A percentile compares a stretch with the other conserved stretches of the same genome.
These are phyloP conservation scores for Aegilops tauschii DNA, from an alignment of 176 grass and related monocot species.

Conservation along the genomic window DNA sequence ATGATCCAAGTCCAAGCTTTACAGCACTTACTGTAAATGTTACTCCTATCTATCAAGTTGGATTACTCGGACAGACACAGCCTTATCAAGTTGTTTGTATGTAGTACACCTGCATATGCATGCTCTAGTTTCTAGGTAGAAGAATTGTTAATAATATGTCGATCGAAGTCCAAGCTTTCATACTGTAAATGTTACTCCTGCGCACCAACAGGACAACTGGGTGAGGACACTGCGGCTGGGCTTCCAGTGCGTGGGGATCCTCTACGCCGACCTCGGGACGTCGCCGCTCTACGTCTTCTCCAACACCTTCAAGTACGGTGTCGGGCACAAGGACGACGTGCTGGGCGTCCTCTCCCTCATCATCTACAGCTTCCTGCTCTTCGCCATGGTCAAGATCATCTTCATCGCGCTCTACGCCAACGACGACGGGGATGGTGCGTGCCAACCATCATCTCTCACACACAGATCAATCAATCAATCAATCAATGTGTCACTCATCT, in stretches of 20 bases:
- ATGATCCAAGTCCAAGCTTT: not conserved
- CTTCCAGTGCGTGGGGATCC: conserved; percentile 67
- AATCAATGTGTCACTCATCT: not conserved
- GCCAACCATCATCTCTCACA: not conserved
- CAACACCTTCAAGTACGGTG: conserved; percentile 51
- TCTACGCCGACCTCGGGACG: conserved; percentile 62
- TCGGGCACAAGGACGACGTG: conserved; percentile 38
- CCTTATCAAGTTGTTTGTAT: not conserved
- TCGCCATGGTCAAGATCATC: conserved; percentile 60
- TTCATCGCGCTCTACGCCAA: conserved; percentile 67
- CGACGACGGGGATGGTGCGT: conserved; percentile 63
- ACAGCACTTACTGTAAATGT: not conserved
- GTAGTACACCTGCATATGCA: not conserved
- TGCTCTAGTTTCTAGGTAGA: not conserved
- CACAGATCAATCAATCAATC: not conserved
- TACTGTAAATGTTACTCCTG: not conserved
- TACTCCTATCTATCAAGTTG: too few relatives aligned
- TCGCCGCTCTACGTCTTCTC: conserved; percentile 67
- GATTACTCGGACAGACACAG: too few relatives aligned
- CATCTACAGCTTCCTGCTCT: conserved; percentile 60
- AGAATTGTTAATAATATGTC: not conserved
- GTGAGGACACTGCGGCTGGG: conserved; percentile 37
- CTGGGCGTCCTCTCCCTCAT: conserved; percentile 66
- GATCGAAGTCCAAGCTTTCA: not conserved
- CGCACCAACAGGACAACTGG: conserved; percentile 43